Base-by-base conservation (phyloP, 106 monocot genomes). In the Alisma plantagoaquatica region DNA sequence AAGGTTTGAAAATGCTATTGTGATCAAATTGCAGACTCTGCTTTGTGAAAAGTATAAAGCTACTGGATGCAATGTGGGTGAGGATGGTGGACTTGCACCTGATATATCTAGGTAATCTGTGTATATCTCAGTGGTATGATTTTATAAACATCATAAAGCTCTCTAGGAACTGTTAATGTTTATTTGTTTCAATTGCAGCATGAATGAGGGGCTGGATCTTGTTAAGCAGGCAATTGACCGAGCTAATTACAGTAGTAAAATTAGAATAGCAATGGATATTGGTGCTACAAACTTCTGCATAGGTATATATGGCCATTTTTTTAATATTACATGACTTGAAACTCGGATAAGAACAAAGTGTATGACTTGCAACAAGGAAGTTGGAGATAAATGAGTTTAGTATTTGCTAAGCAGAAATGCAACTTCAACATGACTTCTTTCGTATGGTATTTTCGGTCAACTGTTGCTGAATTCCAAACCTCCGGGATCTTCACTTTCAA, bases 11-110 rank as follows among this genome's bases (percentile, higher is more conserved):
- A n/a, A n/a, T n/a, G n/a, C n/a, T n/a, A n/a, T n/a, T n/a, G n/a
- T n/a, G n/a, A n/a, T n/a, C n/a, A n/a, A n/a, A n/a, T n/a, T n/a
- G n/a, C 78, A 98, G 89, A 66, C 51, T 55, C 52, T 90, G 31
- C 73, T 98, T 63, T 51, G 42, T 28, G 81, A 98, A 56, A 82
- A 75, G 61, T 74, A 61, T 72, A 89, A 85, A 64, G 68, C 78
- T 50, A 61, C 2, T 66, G 78, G 81, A 51, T 79, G 78, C 65
- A 98, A 85, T 72, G 74, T 89, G 44, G 89, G 96, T 48, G 78
- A 89, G 26, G 75, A 81, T 69, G 89, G 84, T 47, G 96, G 96
- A 41, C 68, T 85, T 78, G 74, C 89, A 71, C 89, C 96, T 41
- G 64, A 89, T 69, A 73, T 93, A 48, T 79, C 81, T 42, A 81